Conservation (phyloP, 805 yeast genomes). For the Sugiyamaella smithiae region DNA sequence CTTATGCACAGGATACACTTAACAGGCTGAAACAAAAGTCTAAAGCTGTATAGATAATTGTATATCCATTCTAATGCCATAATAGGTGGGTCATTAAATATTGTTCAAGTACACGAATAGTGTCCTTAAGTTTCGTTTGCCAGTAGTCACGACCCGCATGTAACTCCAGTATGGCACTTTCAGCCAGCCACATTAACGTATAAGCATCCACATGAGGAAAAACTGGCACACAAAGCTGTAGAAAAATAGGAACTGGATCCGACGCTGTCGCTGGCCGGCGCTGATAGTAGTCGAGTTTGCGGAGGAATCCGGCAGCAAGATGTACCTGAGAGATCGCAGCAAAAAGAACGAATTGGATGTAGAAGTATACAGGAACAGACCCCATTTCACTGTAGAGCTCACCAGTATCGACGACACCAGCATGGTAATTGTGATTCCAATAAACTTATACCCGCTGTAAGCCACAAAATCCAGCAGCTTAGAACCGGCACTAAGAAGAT, state of each 20-base stretch:
- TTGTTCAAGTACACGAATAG: no score
- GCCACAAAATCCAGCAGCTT: constrained; percentile 81
- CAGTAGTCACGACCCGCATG: background rate
- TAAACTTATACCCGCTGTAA: constrained; percentile 92
- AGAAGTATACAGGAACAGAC: constrained; percentile 49
- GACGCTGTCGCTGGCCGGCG: constrained; percentile 65
- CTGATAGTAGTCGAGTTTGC: constrained; percentile 47
- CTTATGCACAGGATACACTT: background rate
- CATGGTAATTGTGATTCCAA: constrained; percentile 49
- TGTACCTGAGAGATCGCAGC: constrained; percentile 56
- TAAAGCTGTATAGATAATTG: no score
- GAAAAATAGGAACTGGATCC: constrained; percentile 82
- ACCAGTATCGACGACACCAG: constrained; percentile 32
- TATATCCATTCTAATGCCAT: no score
- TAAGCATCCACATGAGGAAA: constrained; percentile 68
- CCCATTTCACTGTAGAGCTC: constrained; percentile 44
- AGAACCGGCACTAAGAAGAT: constrained; percentile 66
- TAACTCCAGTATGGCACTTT: background rate
- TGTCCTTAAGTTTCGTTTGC: no score
- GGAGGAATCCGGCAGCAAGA: constrained; percentile 62
- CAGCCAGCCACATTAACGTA: background rate
- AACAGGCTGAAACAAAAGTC: background rate
- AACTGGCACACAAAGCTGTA: constrained; percentile 83
- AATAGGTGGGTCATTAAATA: no score
- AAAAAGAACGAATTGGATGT: constrained; percentile 53